Percentiles rank a stretch among this genome's conserved stretches.
Conservation (phyloP, 1,139 yeast genomes). For the Magnusiomyces ingens region DNA sequence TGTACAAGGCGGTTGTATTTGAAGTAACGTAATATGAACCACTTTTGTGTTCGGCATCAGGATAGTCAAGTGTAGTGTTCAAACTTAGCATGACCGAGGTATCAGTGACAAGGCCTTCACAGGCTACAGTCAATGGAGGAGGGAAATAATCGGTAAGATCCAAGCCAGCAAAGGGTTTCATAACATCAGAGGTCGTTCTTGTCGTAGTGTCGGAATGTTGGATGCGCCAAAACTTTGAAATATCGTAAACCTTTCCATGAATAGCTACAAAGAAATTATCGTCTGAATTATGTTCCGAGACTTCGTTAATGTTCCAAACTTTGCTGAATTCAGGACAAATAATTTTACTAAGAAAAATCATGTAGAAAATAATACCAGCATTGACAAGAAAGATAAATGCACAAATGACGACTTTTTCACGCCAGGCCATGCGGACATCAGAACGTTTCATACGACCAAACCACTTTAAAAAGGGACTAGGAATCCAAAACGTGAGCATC, state of each 20-base stretch:
- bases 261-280: slow-evolving; percentile 35
- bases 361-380: slow-evolving; percentile 35
- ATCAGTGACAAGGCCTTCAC: slow-evolving; percentile 35
- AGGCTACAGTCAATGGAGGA: slow-evolving; percentile 37
- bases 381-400: slow-evolving; percentile 32
- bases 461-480: slow-evolving; percentile 30
- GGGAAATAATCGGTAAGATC: slow-evolving; percentile 35
- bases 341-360: slow-evolving; percentile 36
- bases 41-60: slow-evolving; percentile 30
- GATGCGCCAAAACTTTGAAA: slow-evolving; percentile 34
- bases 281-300: slow-evolving; percentile 33
- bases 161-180: slow-evolving; percentile 33
- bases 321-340: slow-evolving; percentile 37
- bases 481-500: slow-evolving; percentile 37
- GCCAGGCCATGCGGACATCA: slow-evolving; percentile 39
- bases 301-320: slow-evolving; percentile 36
- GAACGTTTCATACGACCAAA: slow-evolving; percentile 34
- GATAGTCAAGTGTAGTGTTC: slow-evolving; percentile 30
- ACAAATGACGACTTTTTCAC: slow-evolving; percentile 36
- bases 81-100: slow-evolving; percentile 24
- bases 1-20: slow-evolving; percentile 29
- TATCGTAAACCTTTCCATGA: slow-evolving; percentile 37
- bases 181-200: slow-evolving; percentile 26
- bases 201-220: slow-evolving; percentile 37
- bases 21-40: slow-evolving; percentile 27